These are phyloP conservation scores for Ramaria sp. DNA, from an alignment of 768 basidiomycete species.

Conservation along the genomic window DNA sequence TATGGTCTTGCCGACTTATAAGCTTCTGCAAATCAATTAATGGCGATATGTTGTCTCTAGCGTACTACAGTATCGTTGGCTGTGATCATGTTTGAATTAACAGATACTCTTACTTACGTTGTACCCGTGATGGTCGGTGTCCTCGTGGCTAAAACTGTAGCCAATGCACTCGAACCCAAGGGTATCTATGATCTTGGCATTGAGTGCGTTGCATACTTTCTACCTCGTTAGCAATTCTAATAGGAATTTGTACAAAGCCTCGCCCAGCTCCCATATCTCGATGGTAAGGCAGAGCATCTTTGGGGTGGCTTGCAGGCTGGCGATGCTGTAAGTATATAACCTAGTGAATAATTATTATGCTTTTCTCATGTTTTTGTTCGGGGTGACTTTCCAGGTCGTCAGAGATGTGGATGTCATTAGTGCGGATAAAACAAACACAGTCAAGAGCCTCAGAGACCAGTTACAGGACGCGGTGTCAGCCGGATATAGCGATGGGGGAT, in stretches of 20 bases:
- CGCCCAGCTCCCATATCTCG: conserved; percentile 83
- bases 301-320: conserved; percentile 70
- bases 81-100: conserved; percentile 94
- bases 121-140: conserved; percentile 85
- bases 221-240: neutral
- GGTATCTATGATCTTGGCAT: conserved; percentile 98
- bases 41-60: conserved; percentile 26
- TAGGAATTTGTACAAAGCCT: conserved; percentile 32
- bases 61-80: conserved; percentile 87
- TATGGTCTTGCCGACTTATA: conserved; percentile 23
- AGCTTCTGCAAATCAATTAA: conserved; percentile 7
- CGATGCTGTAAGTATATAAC: conserved; percentile 53
- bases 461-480: conserved; percentile 45
- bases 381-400: conserved; percentile 38
- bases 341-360: neutral
- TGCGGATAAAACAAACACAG: conserved; percentile 65
- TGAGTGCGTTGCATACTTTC: conserved; percentile 33
- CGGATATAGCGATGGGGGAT: conserved; percentile 70
- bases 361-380: conserved; percentile 4
- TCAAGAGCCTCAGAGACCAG: conserved; percentile 60
- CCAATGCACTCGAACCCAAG: conserved; percentile 81
- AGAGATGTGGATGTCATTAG: conserved; percentile 59
- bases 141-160: conserved; percentile 83
- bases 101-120: conserved; percentile 85
- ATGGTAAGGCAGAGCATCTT: conserved; percentile 79